Conservation (phyloP, 257 asterid genomes). For the Misopates orontium region DNA sequence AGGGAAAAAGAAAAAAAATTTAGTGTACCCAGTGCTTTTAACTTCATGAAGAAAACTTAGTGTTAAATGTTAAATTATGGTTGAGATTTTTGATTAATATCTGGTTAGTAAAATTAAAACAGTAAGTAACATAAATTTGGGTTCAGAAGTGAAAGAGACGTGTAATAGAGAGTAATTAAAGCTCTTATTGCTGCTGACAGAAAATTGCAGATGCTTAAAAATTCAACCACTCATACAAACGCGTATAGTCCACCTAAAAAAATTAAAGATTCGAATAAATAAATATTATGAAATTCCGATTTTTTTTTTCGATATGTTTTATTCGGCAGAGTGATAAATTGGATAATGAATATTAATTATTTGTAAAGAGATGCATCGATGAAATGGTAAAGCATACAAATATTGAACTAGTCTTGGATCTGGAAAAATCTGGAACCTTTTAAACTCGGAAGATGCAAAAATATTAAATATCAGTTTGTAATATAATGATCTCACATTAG, state of each 20-base stretch:
- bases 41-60: too few species aligned
- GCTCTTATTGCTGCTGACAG: constrained; percentile 31
- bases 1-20: not conserved
- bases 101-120: constrained; percentile 8
- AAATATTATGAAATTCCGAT: not conserved
- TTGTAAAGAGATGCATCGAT: too few species aligned
- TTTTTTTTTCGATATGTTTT: too few species aligned
- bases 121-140: constrained; percentile 28
- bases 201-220: constrained; percentile 37
- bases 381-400: too few species aligned
- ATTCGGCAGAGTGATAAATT: too few species aligned
- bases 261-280: not conserved
- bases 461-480: too few species aligned
- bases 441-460: too few species aligned
- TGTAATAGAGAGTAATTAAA: constrained; percentile 33
- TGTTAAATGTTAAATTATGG: too few species aligned
- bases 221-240: constrained; percentile 30
- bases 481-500: too few species aligned
- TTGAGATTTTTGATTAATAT: too few species aligned
- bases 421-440: not conserved
- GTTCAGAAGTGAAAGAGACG: constrained; percentile 30
- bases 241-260: not conserved
- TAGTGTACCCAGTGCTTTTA: not conserved
- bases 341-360: too few species aligned
- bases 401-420: constrained; percentile 28